These are phyloP conservation scores for Pythium oligandrum DNA, from an alignment of 352 stramenopile species.

Conservation along the genomic window DNA sequence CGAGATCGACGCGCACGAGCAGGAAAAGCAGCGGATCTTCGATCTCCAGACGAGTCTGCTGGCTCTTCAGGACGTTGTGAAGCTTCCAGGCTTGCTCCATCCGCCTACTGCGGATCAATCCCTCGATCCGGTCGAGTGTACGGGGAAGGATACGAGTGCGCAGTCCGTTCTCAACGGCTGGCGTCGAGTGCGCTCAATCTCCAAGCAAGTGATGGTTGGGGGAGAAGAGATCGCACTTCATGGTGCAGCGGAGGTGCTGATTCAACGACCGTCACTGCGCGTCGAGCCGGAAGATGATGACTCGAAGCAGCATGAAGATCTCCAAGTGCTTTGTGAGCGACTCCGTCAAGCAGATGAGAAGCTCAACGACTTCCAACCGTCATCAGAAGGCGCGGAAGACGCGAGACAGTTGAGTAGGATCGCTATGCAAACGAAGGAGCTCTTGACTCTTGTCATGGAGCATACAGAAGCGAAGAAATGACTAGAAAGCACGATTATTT, in stretches of 20 bases:
- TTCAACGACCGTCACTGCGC: constrained; percentile 34
- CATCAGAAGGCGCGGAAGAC: no score
- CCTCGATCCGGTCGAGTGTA: not conserved
- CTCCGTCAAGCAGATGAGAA: no score
- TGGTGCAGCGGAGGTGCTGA: constrained; percentile 33
- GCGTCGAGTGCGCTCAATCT: constrained; percentile 15
- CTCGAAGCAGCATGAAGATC: no score
- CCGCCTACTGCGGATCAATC: not conserved
- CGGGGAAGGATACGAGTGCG: not conserved
- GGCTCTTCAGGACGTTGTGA: constrained; percentile 22
- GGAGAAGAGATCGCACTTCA: constrained; percentile 43
- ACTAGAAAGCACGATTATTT: no score
- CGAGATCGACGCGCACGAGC: constrained; percentile 38
- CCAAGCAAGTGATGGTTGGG: constrained; percentile 16
- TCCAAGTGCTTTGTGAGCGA: no score
- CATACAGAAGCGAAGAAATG: no score
- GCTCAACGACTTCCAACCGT: no score
- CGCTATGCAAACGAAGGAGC: no score
- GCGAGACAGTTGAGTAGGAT: no score
- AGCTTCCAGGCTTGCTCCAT: constrained; percentile 8
- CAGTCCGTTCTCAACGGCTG: not conserved
- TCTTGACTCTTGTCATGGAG: no score
- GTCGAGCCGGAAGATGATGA: constrained; percentile 1
- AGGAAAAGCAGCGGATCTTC: constrained; percentile 36
- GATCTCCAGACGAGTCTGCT: constrained; percentile 34